Conservation (phyloP, 495 filamentous ascomycete genomes). For the Tuber magnatum region DNA sequence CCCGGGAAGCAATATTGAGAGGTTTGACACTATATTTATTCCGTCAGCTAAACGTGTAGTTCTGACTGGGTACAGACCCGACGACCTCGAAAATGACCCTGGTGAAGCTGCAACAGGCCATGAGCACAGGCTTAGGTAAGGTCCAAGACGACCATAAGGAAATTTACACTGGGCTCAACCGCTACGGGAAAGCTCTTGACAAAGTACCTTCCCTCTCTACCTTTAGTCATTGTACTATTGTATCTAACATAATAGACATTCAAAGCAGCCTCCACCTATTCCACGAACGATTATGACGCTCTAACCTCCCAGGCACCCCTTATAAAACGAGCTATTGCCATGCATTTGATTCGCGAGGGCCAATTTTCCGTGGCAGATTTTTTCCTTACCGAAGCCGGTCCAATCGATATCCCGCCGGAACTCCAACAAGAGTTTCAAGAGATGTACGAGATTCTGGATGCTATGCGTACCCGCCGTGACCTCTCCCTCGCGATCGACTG, state of each 20-base stretch:
- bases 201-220: slow-evolving; percentile 50
- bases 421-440: slow-evolving; percentile 73
- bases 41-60: slow-evolving; percentile 14
- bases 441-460: slow-evolving; percentile 83
- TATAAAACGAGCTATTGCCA: slow-evolving; percentile 86
- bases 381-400: slow-evolving; percentile 61
- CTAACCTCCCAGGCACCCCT: slow-evolving; percentile 65
- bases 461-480: slow-evolving; percentile 62
- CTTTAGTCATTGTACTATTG: slow-evolving; percentile 18
- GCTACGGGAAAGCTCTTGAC: slow-evolving; percentile 74
- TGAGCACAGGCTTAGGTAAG: slow-evolving; percentile 67
- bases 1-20: slow-evolving; percentile 60
- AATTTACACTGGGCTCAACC: slow-evolving; percentile 66
- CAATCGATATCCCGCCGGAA: slow-evolving; percentile 39
- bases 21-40: slow-evolving; percentile 45
- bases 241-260: slow-evolving; percentile 52
- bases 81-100: slow-evolving; percentile 61
- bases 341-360: slow-evolving; percentile 92
- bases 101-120: slow-evolving; percentile 73
- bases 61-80: slow-evolving; percentile 51
- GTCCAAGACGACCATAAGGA: slow-evolving; percentile 74
- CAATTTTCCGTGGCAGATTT: slow-evolving; percentile 79
- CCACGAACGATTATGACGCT: slow-evolving; percentile 77
- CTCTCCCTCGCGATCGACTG: slow-evolving; percentile 77
- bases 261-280: slow-evolving; percentile 67